phyloP scores from a whole-genome alignment of 2,329 filamentous ascomycete genomes.

The Fusarium proliferatum region DNA sequence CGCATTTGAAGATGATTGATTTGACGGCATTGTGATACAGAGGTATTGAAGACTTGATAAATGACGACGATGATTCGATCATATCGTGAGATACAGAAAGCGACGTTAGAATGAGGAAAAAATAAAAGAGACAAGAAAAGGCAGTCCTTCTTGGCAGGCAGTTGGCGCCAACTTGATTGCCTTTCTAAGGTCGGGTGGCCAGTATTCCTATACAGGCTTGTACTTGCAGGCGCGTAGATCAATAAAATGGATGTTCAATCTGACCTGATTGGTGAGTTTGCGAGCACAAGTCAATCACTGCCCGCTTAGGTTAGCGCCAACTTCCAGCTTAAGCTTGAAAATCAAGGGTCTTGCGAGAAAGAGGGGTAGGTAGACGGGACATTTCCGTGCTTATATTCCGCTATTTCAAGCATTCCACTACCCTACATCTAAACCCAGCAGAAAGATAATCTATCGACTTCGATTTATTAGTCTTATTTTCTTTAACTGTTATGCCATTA shows the following conservation, averaged over 20 bases:
- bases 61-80: constrained; percentile 10
- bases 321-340: constrained; percentile 6
- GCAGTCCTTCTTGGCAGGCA: not conserved
- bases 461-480: not conserved
- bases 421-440: not conserved
- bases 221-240: not conserved
- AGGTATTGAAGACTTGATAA: constrained; percentile 29
- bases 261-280: not conserved
- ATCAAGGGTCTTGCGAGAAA: not conserved
- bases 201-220: not conserved
- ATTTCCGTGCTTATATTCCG: not conserved
- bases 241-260: not conserved
- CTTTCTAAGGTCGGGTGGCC: not conserved
- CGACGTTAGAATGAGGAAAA: no score
- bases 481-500: no score
- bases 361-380: not conserved
- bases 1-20: constrained; percentile 30
- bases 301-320: not conserved
- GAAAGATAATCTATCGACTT: not conserved
- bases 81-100: not conserved
- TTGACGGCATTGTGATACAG: constrained; percentile 37
- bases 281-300: not conserved
- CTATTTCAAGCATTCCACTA: not conserved
- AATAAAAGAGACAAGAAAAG: not conserved
- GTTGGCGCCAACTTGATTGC: not conserved